Base-by-base conservation (phyloP, 805 yeast genomes). In the Candida sanyiensis region DNA sequence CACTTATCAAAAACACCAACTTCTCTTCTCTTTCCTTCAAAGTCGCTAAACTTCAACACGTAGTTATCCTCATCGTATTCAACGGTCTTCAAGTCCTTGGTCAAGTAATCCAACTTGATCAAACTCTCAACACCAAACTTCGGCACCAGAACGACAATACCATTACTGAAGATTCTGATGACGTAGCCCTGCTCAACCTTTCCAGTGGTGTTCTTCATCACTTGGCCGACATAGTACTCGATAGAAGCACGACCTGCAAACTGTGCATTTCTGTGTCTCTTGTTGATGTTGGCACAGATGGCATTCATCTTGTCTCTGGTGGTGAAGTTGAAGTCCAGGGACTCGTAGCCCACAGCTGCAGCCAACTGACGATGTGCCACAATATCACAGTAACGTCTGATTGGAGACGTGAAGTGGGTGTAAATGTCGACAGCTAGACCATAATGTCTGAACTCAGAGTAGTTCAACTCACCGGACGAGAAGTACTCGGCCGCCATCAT, bases 401-500 rank as follows among this genome's bases (percentile, higher is more conserved):
- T 93, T 8, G 99, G 99, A 2, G 97, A 88, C 2, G 99, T 93
- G 71, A 89, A 93, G 71, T 93, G 99, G 1, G 99, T 93, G 62
- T 93, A 93, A 33, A 93, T 93, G 51, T 89, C 97, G 37, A 90
- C 88, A 3, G 99, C 99, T 47, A 93, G 72, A 60, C 99, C 99
- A 61, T 93, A 93, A 70, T 93, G 99, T 46, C 82, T 77, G 69
- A 86, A 93, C 48, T 93, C 98, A 11, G 94, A 79, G 56, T 87
- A 86, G 8, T 95, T 84, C 54, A 72, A 86, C 12, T 83, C 78
- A 7, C 99, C 97, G 0, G 96, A 77, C 9, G 94, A 80, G 66
- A 93, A 93, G 58, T 93, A 93, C 58, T 90, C 97, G 2, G 99
- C 99, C 2, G 98, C 96, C 83, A 88, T 86, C 98, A 93, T 93